Conservation (phyloP, 2,329 filamentous ascomycete species). For the Juglanconis oblonga region DNA sequence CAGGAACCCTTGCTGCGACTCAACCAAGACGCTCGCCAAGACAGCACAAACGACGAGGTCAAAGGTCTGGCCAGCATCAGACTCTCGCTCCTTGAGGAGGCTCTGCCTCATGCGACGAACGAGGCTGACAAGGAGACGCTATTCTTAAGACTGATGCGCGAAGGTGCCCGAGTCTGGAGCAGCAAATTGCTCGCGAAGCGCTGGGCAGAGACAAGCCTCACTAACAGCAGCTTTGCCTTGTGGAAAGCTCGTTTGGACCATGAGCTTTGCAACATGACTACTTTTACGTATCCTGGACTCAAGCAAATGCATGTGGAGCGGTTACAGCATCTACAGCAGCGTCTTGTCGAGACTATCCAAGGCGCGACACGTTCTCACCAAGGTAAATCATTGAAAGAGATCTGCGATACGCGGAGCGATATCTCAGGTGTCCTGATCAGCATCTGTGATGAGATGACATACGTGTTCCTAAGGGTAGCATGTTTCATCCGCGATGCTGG, state of each 20-base stretch:
- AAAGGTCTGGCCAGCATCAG: conserved; percentile 75
- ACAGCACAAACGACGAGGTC: conserved; percentile 57
- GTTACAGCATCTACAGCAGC: conserved; percentile 37
- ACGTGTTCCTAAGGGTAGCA: conserved; percentile 73
- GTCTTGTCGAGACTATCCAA: conserved; percentile 1
- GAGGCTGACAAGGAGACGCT: conserved; percentile 55
- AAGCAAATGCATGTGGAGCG: conserved; percentile 59
- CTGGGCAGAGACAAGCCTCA: conserved; percentile 60
- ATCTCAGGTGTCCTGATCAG: conserved; percentile 13
- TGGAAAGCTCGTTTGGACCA: conserved; percentile 76
- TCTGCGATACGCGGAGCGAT: not conserved
- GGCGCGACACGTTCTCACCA: not conserved
- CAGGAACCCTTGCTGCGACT: conserved; percentile 66
- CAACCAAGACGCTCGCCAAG: conserved; percentile 40
- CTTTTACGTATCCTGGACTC: conserved; percentile 66
- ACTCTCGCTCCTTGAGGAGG: conserved; percentile 75
- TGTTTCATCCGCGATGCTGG: conserved; percentile 73
- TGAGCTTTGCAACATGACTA: conserved; percentile 63
- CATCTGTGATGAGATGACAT: conserved; percentile 50
- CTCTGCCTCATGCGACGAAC: conserved; percentile 54
- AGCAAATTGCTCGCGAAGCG: conserved; percentile 54
- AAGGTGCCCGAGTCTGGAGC: conserved; percentile 75
- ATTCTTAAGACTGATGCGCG: conserved; percentile 66
- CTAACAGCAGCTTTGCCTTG: conserved; percentile 55
- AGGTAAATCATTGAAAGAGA: not conserved